Evolutionary conservation across 495 filamentous ascomycete genomes (phyloP).

Genomic region (Lophiostoma macrostomum): DNA sequence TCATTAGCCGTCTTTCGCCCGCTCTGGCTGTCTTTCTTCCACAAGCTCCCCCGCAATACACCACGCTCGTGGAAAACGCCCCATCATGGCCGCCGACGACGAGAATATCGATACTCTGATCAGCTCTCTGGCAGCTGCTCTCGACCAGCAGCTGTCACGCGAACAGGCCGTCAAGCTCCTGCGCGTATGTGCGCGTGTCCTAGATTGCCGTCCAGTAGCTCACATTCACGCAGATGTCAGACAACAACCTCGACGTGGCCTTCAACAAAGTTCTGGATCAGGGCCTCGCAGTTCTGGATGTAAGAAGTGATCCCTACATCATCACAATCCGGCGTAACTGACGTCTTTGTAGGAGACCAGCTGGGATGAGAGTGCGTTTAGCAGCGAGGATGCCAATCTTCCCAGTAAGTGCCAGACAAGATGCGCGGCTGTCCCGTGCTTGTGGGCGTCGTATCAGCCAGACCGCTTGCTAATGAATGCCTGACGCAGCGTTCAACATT

Average conservation of each 20-base stretch:
- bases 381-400: neutral
- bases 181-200: neutral
- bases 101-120: neutral
- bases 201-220: neutral
- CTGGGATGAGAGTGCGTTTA: conserved; percentile 8
- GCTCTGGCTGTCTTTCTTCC: no score
- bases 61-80: no score
- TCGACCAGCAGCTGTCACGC: conserved; percentile 5
- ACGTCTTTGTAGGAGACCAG: neutral
- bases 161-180: conserved; percentile 10
- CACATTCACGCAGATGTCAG: conserved; percentile 5
- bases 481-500: conserved; percentile 21
- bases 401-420: conserved; percentile 9
- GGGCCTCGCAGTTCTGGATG: neutral
- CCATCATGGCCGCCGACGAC: neutral
- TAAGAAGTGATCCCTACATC: neutral
- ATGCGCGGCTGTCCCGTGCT: neutral
- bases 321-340: neutral
- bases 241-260: conserved; percentile 5
- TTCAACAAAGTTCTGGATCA: conserved; percentile 15
- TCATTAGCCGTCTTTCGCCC: no score
- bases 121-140: neutral
- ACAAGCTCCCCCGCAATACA: no score
- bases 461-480: no score
- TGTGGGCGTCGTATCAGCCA: no score